Base-by-base conservation (phyloP, 768 basidiomycete species). In the Boletus rubropictus region DNA sequence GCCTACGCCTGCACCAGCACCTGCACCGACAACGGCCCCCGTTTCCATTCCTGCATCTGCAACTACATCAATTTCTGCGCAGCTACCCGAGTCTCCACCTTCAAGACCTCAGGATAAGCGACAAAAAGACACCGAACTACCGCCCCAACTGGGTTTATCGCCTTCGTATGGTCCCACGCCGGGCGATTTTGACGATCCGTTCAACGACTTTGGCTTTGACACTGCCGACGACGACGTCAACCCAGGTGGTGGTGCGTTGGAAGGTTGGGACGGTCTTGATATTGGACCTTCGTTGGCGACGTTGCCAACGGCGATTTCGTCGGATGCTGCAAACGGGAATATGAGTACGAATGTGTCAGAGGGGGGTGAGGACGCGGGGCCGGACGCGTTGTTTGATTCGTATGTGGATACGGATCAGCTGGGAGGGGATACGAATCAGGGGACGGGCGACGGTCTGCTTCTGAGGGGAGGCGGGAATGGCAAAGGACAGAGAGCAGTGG, bases 391-490 rank as follows among this genome's bases (percentile, higher is more conserved):
- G 27, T 53, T 61, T 8, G 48, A 57, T 31, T 60, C 60, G 37
- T 63, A 51, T 42, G 21, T 63, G 33, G 58, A 63, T 20, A 46
- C 60, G 50, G 55, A 61, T 15, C 51, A 50, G 8, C 18, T 52
- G 2, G 48, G 29, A 31, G 58, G 31, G 15, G 49, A 38, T 17
- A 11, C 2, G 7, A 42, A 40, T 21, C 46, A 34, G 12, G 42
- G 5, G 27, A 21, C 22, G 18, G 22, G n/a, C 7, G 38, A 39
- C 12, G 36, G 5, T 20, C 39, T 25, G 11, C 21, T 9, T n/a
- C 29, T 3, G 12, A 32, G 7, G 7, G 42, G 28, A 39, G 36
- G 9, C 1, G 31, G 21, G 6, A 31, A 39, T 11, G 43, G 15
- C 12, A 27, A 4, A 3, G 37, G 39, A 12, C 42, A 20, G 20